Evolutionary conservation across 805 yeast species (phyloP).

Genomic region (Candida saitoana): DNA sequence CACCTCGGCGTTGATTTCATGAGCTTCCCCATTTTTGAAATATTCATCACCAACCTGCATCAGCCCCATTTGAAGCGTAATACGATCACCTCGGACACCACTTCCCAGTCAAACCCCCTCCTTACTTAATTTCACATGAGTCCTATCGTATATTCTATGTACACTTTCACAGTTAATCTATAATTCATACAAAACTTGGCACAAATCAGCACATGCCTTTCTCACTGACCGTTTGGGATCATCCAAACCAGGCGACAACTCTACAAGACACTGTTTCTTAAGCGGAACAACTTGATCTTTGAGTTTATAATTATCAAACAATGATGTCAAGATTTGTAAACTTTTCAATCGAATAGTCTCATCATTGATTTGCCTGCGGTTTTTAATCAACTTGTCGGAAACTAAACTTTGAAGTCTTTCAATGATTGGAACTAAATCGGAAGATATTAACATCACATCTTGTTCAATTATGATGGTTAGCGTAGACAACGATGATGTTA

Average conservation of each 20-base stretch:
- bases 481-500: slow-evolving; percentile 59
- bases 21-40: no score
- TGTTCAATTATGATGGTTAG: slow-evolving; percentile 52
- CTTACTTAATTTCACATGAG: no score
- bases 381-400: slow-evolving; percentile 11
- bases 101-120: no score
- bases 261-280: neutral
- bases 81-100: no score
- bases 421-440: slow-evolving; percentile 54
- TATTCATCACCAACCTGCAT: no score
- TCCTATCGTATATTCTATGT: no score
- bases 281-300: slow-evolving; percentile 38
- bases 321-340: slow-evolving; percentile 48
- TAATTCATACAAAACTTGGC: slow-evolving; percentile 69
- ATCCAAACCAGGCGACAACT: slow-evolving; percentile 46
- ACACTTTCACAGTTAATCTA: slow-evolving; percentile 6
- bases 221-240: slow-evolving; percentile 75
- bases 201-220: slow-evolving; percentile 69
- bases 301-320: slow-evolving; percentile 34
- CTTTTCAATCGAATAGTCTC: slow-evolving; percentile 54
- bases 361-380: slow-evolving; percentile 25
- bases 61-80: no score
- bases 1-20: no score
- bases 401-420: slow-evolving; percentile 47
- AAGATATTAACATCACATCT: slow-evolving; percentile 47